Percentiles rank a stretch among this genome's conserved stretches.
phyloP scores from a whole-genome alignment of 306 rosid genomes.

The Lablab purpureus region DNA sequence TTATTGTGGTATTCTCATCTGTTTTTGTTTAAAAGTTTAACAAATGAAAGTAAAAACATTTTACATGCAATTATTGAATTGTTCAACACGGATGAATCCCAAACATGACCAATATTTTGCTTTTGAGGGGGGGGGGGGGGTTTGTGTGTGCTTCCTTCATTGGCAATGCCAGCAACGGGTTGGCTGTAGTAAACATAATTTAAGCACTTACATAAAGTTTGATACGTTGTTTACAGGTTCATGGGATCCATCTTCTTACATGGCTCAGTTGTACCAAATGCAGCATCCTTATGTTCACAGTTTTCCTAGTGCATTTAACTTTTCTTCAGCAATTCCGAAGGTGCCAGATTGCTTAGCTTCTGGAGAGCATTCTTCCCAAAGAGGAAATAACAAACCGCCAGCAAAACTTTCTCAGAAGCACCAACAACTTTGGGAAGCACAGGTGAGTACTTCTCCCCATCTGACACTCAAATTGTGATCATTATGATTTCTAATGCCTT shows the following conservation, averaged over 20 bases:
- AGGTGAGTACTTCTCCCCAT: constrained; percentile 46
- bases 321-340: constrained; percentile 42
- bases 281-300: constrained; percentile 45
- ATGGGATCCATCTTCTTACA: constrained; percentile 53
- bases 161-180: not conserved
- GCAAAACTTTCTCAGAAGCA: constrained; percentile 58
- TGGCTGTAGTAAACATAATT: constrained; percentile 19
- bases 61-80: not conserved
- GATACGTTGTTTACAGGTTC: constrained; percentile 53
- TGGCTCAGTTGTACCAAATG: constrained; percentile 60
- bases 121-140: too few relatives aligned
- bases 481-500: constrained; percentile 7
- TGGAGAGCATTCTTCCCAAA: constrained; percentile 44
- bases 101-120: not conserved
- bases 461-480: constrained; percentile 19
- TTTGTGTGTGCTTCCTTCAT: not conserved
- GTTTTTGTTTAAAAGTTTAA: not conserved
- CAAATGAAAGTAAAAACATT: not conserved
- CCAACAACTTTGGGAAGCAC: constrained; percentile 67
- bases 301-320: constrained; percentile 48
- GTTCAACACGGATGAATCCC: not conserved
- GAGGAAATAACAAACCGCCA: constrained; percentile 48
- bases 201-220: constrained; percentile 19
- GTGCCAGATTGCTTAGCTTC: constrained; percentile 38
- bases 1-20: not conserved